Base-by-base conservation (phyloP, 768 basidiomycete species). In the Rhizopogon rudus region DNA sequence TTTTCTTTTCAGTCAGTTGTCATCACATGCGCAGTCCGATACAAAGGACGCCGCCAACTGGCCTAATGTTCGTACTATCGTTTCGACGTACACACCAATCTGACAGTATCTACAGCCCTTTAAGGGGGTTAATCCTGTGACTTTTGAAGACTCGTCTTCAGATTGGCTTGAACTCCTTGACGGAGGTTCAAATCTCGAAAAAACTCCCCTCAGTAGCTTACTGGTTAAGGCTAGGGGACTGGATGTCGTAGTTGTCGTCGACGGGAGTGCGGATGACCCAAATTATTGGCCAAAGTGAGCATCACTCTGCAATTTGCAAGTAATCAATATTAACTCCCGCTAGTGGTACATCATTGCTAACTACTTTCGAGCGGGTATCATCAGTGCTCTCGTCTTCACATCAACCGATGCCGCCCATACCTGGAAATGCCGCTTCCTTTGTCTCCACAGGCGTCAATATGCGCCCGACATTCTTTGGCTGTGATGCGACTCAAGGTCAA, bases 401-500 rank as follows among this genome's bases (percentile, higher is more conserved):
- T 64, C 82, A 85, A 57, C 68, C 67, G 44, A 82, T 88, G 64
- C 87, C 87, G 2, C 83, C 84, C 3, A 79, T 87, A 35, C 87
- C 87, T 14, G 62, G 70, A 6, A 76, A 73, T 8, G 61, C 74
- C 0, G 74, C 74, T 3, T 75, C 75, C 12, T 90, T 88, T 66
- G 63, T 86, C 37, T 66, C 71, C 1, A 78, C 78, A 5, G 86
- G 87, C 37, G 76, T 89, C 1, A 88, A 84, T 62, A 72, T 71
- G 44, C 80, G 85, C 28, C 81, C 88, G 2, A 87, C 87, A 0
- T 91, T 93, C 73, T 92, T 91, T 71, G 91, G 91, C 3, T 92
- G 91, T 64, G 71, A 86, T 61, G 79, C 83, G 14, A 64, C 52
- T 3, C 65, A 77, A 44, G 67, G 28, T 4, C 77, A 83, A 13